Conservation (phyloP, 1,139 yeast genomes). For the Arxiozyma heterogenica region DNA sequence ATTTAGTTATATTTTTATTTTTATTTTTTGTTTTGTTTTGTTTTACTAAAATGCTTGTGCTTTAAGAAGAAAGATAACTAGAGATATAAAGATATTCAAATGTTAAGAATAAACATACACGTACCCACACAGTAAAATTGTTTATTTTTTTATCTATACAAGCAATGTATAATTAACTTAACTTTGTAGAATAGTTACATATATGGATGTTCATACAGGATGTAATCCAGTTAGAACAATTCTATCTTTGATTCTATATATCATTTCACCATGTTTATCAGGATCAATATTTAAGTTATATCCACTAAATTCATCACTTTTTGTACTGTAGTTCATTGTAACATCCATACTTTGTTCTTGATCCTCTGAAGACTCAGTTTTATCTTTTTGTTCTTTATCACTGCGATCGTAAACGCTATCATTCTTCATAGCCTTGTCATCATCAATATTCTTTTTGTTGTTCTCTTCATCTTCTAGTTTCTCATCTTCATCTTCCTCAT, state of each 20-base stretch:
- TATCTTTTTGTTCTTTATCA: neutral
- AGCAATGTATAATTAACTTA: no score
- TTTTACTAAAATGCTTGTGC: no score
- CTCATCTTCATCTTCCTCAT: slow-evolving; percentile 1
- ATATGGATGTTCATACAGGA: slow-evolving; percentile 19
- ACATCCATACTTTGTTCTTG: neutral
- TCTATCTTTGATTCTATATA: slow-evolving; percentile 30
- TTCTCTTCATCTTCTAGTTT: slow-evolving; percentile 6
- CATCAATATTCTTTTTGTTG: neutral
- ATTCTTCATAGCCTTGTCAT: no score
- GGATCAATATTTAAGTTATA: neutral
- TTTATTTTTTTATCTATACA: no score
- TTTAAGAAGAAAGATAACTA: no score
- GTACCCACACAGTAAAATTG: neutral
- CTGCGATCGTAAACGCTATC: neutral
- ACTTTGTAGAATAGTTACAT: neutral
- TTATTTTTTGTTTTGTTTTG: no score
- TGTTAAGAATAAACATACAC: no score
- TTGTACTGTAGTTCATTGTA: neutral
- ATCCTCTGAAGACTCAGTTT: neutral
- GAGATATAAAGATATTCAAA: no score
- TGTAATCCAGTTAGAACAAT: slow-evolving; percentile 28
- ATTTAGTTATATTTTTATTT: no score
- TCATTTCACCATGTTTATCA: slow-evolving; percentile 18
- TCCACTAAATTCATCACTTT: neutral